phyloP scores from a whole-genome alignment of 176 grass and related monocot genomes.

The Oryza meridionalis region DNA sequence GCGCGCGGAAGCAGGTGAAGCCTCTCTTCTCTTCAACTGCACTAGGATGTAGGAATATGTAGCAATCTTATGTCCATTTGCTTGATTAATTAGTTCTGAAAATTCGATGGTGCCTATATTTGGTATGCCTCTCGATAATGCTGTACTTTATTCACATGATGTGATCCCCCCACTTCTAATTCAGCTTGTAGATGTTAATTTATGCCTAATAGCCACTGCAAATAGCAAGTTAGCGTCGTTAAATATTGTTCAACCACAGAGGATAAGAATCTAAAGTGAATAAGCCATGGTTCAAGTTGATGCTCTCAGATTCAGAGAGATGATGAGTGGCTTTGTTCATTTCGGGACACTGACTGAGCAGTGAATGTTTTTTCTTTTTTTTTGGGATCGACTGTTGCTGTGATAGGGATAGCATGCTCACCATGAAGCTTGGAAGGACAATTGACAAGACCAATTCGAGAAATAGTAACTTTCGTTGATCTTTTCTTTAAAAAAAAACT shows the following conservation, averaged over 20 bases:
- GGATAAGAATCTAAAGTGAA: slow-evolving; percentile 24
- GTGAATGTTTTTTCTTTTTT: no score
- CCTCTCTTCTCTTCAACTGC: slow-evolving; percentile 9
- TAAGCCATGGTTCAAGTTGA: slow-evolving; percentile 33
- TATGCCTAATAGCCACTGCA: slow-evolving; percentile 30
- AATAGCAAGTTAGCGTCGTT: slow-evolving; percentile 44
- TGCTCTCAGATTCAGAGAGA: slow-evolving; percentile 32
- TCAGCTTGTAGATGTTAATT: slow-evolving; percentile 27
- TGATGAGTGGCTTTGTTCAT: slow-evolving; percentile 18
- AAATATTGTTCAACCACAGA: slow-evolving; percentile 33
- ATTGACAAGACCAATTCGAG: neutral
- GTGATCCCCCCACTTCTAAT: slow-evolving; percentile 37
- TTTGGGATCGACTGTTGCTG: neutral
- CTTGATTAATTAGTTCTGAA: slow-evolving; percentile 39
- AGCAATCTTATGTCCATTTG: slow-evolving; percentile 24
- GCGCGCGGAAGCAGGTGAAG: slow-evolving; percentile 80
- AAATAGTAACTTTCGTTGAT: neutral
- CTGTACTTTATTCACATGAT: slow-evolving; percentile 51
- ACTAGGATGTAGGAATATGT: neutral
- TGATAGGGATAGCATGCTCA: slow-evolving; percentile 16
- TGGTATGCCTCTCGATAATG: slow-evolving; percentile 42
- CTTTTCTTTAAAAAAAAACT: neutral
- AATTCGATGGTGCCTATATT: slow-evolving; percentile 33
- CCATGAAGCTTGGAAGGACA: neutral
- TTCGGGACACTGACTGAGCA: neutral